Evolutionary conservation across 2,329 filamentous ascomycete genomes (phyloP).

Genomic region (Tolypocladium tundrense): DNA sequence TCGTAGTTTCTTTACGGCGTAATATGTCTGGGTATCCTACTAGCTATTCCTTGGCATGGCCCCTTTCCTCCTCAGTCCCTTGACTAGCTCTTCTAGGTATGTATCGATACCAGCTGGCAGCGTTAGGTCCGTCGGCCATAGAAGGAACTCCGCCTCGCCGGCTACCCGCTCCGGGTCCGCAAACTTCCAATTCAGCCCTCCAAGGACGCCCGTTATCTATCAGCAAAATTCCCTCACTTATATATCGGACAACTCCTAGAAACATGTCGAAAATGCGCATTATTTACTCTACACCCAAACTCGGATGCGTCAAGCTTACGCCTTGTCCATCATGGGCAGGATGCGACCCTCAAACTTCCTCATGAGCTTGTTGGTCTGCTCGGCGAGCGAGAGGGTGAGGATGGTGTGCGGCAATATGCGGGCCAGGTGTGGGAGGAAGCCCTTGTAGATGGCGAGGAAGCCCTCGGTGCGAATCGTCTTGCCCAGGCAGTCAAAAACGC

Average conservation of each 20-base stretch:
- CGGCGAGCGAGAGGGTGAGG: slow-evolving; percentile 81
- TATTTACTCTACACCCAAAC: background rate
- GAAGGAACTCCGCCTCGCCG: no score
- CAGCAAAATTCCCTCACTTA: background rate
- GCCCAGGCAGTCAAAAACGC: slow-evolving; percentile 82
- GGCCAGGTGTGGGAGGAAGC: slow-evolving; percentile 88
- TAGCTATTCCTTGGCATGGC: no score
- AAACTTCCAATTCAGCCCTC: no score
- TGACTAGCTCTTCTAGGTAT: no score
- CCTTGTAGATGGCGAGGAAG: slow-evolving; percentile 90
- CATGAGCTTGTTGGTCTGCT: slow-evolving; percentile 94
- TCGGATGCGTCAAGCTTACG: background rate
- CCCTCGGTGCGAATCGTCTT: slow-evolving; percentile 91
- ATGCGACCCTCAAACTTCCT: slow-evolving; percentile 60
- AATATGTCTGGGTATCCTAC: no score
- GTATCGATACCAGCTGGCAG: no score
- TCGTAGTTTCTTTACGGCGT: no score
- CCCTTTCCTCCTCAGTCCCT: no score
- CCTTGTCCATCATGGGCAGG: slow-evolving; percentile 29
- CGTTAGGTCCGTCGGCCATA: no score
- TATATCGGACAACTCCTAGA: background rate
- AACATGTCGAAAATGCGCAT: background rate
- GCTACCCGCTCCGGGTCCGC: no score
- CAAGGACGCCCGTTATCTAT: background rate
- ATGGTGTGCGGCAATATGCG: slow-evolving; percentile 94